Conservation (phyloP, 139 green algal genomes). For the Monoraphidium neglectum region DNA sequence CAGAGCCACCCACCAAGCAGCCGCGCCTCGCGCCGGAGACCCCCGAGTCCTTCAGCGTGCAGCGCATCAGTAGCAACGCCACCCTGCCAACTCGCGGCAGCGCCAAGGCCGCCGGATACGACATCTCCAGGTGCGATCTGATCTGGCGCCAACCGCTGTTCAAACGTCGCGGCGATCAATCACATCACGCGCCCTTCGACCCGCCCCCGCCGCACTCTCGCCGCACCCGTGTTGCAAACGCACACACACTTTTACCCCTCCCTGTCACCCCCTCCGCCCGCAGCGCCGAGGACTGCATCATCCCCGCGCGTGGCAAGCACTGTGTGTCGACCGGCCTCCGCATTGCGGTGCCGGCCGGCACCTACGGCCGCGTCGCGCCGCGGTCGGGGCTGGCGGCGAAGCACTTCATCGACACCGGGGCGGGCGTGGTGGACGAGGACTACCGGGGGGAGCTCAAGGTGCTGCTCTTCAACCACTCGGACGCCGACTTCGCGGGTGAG, state of each 20-base stretch:
- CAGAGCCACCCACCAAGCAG: conserved; percentile 37
- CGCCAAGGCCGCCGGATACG: conserved; percentile 88
- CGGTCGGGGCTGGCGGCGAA: conserved; percentile 95
- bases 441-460: conserved; percentile 95
- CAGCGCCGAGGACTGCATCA: conserved; percentile 82
- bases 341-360: conserved; percentile 87
- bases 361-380: conserved; percentile 95
- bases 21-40: conserved; percentile 1
- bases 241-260: not conserved
- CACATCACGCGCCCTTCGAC: not conserved
- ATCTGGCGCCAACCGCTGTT: not conserved
- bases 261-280: not conserved
- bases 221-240: not conserved
- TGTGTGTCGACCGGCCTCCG: conserved; percentile 89
- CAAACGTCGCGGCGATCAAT: not conserved
- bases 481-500: conserved; percentile 83
- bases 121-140: conserved; percentile 78
- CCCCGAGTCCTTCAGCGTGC: conserved; percentile 69
- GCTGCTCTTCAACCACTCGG: conserved; percentile 97
- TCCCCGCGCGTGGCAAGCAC: conserved; percentile 87
- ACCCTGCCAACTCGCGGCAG: conserved; percentile 85
- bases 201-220: not conserved
- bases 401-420: conserved; percentile 96
- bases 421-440: conserved; percentile 97
- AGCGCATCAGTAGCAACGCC: conserved; percentile 83